These are phyloP conservation scores for Myriangium duriaei DNA, from an alignment of 2,329 filamentous ascomycete species.

Conservation along the genomic window DNA sequence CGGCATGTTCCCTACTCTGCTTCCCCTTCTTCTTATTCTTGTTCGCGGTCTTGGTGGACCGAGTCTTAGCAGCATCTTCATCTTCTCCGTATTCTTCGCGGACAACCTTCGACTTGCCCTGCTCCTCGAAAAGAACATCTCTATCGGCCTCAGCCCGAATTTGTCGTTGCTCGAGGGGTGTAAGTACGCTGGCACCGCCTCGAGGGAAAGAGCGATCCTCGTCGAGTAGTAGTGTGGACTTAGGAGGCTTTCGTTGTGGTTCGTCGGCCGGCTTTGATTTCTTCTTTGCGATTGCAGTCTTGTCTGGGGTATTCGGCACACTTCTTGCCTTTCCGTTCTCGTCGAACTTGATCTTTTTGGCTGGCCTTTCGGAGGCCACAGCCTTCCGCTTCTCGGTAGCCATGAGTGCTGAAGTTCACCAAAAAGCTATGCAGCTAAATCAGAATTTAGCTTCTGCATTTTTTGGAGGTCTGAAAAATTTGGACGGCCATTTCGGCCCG, in stretches of 20 bases:
- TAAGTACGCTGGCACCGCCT: conserved; percentile 81
- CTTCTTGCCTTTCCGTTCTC: conserved; percentile 13
- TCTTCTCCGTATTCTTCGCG: conserved; percentile 35
- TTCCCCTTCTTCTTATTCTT: conserved; percentile 36
- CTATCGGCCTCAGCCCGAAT: conserved; percentile 87
- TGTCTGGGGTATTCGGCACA: conserved; percentile 21
- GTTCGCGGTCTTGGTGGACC: conserved; percentile 36
- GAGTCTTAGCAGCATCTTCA: conserved; percentile 26
- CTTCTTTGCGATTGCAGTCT: conserved; percentile 12
- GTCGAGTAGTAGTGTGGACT: conserved; percentile 45
- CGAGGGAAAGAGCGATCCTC: conserved; percentile 87
- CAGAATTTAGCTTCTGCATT: no score
- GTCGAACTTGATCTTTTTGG: conserved; percentile 23
- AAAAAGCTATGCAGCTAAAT: no score
- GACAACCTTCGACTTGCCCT: conserved; percentile 43
- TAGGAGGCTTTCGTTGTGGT: conserved; percentile 18
- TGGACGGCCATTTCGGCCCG: not conserved
- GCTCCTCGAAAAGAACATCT: conserved; percentile 82
- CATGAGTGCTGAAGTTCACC: no score
- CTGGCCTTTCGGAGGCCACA: conserved; percentile 24
- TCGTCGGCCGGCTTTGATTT: conserved; percentile 14
- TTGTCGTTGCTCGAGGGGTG: conserved; percentile 89
- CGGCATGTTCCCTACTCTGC: conserved; percentile 25
- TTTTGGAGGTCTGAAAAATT: not conserved
- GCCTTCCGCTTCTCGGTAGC: conserved; percentile 36